Evolutionary conservation across 768 basidiomycete species (phyloP), one percentile per base, ranked within the genome.

Genomic region (Trametes cingulata): DNA sequence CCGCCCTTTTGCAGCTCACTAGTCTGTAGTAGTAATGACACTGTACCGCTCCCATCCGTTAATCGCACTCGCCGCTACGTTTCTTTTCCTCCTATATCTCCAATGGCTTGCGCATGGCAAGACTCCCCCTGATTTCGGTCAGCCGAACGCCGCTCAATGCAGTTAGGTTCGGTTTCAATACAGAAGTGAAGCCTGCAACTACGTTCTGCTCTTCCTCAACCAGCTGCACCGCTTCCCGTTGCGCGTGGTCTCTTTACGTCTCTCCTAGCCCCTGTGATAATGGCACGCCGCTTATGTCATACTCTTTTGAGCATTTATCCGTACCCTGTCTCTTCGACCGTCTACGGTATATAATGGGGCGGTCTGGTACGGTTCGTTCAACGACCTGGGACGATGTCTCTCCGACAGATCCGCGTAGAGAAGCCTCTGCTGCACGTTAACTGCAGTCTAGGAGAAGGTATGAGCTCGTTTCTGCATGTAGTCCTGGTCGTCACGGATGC

Each of bases 371-470:
- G 17, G 27, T 14, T 15, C 25, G 2, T 41, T 10, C 35, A 24
- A 10, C n/a, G 24, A 6, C 60, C 27, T 50, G 39, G 33, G 24
- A 20, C 29, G 17, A 63, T 63, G 61, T 45, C 52, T 45, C 61
- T 67, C 25, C 64, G 62, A 52, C 74, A 74, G 66, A 79, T 85
- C 35, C 61, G 74, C 47, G 76, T 82, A 36, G 56, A 66, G 6
- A 65, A 69, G 15, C 84, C 86, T 19, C 76, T 85, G 68, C 73
- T 86, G 56, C 72, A 76, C 37, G 53, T 64, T n/a, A 45, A 65
- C 72, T 87, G 85, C 62, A 79, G 74, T 14, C 73, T 88, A 24
- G 86, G 86, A 53, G 85, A 89, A 84, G 85, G 86, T 85, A 61
- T 9, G 5, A 6, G 43, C 24, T 13, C 37, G 6, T 3, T 22